Conservation (phyloP, 2,329 filamentous ascomycete species). For the Pseudohalonectria lignicola region DNA sequence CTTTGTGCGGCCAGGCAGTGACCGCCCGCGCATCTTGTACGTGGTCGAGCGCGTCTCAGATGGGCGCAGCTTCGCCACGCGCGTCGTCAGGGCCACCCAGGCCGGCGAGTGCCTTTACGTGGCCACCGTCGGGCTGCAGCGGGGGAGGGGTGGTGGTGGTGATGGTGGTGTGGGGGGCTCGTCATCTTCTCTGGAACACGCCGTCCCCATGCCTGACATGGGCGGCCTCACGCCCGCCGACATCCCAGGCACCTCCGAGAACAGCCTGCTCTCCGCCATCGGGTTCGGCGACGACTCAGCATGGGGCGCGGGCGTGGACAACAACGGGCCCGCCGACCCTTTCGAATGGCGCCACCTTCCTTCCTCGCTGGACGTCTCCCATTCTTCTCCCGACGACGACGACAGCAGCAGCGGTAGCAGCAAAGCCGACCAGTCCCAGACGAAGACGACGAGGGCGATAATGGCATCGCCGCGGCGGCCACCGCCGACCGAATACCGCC, state of each 20-base stretch:
- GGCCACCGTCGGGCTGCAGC: slow-evolving; percentile 1
- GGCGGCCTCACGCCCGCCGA: neutral
- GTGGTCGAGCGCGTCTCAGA: slow-evolving; percentile 1
- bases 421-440: neutral
- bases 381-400: no score
- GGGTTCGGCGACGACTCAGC: neutral
- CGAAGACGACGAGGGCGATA: neutral
- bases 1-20: slow-evolving; percentile 1
- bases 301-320: neutral
- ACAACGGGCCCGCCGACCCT: no score
- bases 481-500: neutral
- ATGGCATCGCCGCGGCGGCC: neutral
- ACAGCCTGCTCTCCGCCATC: neutral
- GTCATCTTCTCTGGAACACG: neutral
- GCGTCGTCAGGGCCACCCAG: slow-evolving; percentile 2
- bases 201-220: neutral
- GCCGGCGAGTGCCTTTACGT: neutral
- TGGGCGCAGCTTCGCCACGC: slow-evolving; percentile 4
- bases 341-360: slow-evolving; percentile 2
- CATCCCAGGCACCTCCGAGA: neutral
- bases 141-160: neutral
- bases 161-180: neutral
- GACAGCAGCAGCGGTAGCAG: no score
- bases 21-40: neutral
- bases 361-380: neutral